Base-by-base conservation (phyloP, 257 asterid genomes). In the Lithospermum erythrorhizon region DNA sequence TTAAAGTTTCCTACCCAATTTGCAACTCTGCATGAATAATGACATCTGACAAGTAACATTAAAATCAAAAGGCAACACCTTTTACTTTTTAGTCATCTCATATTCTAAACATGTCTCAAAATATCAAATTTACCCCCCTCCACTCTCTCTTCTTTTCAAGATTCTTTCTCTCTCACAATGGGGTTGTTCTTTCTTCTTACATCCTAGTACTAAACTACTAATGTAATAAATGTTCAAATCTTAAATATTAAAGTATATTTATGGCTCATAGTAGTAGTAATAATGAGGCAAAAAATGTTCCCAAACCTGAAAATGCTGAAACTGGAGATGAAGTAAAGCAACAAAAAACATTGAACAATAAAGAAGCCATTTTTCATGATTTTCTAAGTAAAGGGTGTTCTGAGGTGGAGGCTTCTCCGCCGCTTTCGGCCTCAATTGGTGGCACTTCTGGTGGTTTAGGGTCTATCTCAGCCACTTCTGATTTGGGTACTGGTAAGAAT, bases 231-330 rank as follows among this genome's bases (percentile, higher is more conserved):
- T 56, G 60, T 30, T 1, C 61, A 19, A 32, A 52, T 59, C 20
- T 16, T 45, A 62, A 2, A 6, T 56, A 45, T 60, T 13, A n/a
- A n/a, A n/a, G n/a, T n/a, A n/a, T n/a, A n/a, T n/a, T n/a, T n/a
- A 89, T 89, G 97, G 97, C 97, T 86, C 87, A 83, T 64, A 83
- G 75, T 65, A 83, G 75, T 24, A 72, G 71, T 65, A 71, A 74
- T 68, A 61, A 61, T 66, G 73, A 72, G 53, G 70, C 35, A 24
- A 72, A 61, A 62, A 61, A 63, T 65, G 65, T 67, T 37, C 55
- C 4, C 69, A 65, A 37, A 30, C 30, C 62, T 25, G 35, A 62
- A 68, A 51, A 61, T 69, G 72, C 62, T 62, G 78, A 71, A 29
- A 79, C 72, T 64, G 85, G 73, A 29, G 72, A 61, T 68, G 94